Conservation (phyloP, 1,284 basidiomycete genomes). For the Heterobasidion parviporum region DNA sequence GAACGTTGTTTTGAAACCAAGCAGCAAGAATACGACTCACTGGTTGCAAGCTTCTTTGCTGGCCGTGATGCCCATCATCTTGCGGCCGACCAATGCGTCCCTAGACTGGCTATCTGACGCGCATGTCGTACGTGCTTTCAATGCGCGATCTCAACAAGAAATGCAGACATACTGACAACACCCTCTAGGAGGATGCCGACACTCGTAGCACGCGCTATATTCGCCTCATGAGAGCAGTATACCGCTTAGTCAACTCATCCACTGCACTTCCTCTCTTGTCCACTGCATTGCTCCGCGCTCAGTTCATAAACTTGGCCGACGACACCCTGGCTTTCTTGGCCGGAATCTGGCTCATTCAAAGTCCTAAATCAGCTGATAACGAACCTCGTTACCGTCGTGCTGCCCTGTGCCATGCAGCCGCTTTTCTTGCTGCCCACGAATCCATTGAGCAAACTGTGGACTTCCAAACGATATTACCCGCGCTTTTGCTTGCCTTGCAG, state of each 20-base stretch:
- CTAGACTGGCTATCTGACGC: conserved; percentile 40
- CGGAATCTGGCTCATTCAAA: conserved; percentile 47
- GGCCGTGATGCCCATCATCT: conserved; percentile 36
- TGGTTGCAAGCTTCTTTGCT: conserved; percentile 52
- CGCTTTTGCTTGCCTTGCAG: conserved; percentile 62
- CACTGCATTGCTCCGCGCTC: conserved; percentile 45
- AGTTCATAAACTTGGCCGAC: conserved; percentile 67
- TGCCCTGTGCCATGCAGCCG: conserved; percentile 58
- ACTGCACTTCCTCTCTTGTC: conserved; percentile 37
- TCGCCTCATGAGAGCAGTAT: conserved; percentile 49
- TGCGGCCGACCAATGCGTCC: conserved; percentile 30
- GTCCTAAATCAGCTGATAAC: conserved; percentile 14
- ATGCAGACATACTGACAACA: background rate
- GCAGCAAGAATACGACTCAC: conserved; percentile 41
- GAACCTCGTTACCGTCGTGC: conserved; percentile 28
- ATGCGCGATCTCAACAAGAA: conserved; percentile 7
- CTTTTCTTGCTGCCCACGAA: conserved; percentile 72
- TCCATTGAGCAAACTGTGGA: conserved; percentile 48
- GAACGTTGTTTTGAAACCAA: conserved; percentile 49
- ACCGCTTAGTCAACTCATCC: conserved; percentile 51
- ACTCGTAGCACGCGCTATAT: conserved; percentile 37
- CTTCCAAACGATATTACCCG: conserved; percentile 84
- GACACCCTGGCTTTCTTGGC: conserved; percentile 79
- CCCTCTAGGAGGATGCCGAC: conserved; percentile 15
- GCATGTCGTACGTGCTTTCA: conserved; percentile 19